These are phyloP conservation scores for Boletus pseudo-olivaceus DNA, from an alignment of 768 basidiomycete genomes.

Conservation along the genomic window DNA sequence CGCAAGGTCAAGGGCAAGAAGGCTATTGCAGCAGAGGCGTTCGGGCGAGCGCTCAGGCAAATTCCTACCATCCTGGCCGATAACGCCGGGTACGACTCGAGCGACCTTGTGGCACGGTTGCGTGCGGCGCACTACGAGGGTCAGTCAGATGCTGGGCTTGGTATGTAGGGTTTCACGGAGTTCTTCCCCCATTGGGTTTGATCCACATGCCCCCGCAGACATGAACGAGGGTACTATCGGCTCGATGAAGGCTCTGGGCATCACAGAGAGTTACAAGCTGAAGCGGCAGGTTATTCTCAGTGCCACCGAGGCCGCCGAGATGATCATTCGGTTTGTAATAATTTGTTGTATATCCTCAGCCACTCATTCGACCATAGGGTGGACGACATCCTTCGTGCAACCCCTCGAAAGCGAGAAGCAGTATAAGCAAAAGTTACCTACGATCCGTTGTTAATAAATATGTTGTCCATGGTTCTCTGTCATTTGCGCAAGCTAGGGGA, in stretches of 20 bases:
- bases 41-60: conserved; percentile 82
- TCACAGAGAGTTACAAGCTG: conserved; percentile 97
- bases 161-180: conserved; percentile 42
- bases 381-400: conserved; percentile 85
- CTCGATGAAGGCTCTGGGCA: conserved; percentile 82
- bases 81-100: conserved; percentile 97
- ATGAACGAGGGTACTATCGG: conserved; percentile 85
- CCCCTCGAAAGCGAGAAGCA: conserved; percentile 84
- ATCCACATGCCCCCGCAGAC: conserved; percentile 43
- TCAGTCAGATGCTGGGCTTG: conserved; percentile 77
- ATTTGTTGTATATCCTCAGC: neutral
- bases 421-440: conserved; percentile 37
- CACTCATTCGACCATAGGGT: conserved; percentile 48
- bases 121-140: conserved; percentile 95
- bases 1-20: conserved; percentile 89
- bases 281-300: conserved; percentile 94
- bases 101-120: conserved; percentile 85
- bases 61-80: conserved; percentile 97
- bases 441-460: conserved; percentile 1
- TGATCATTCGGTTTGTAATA: conserved; percentile 82
- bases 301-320: conserved; percentile 95
- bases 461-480: neutral
- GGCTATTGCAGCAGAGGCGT: conserved; percentile 92
- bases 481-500: neutral
- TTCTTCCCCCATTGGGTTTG: neutral